A percentile compares a stretch with the other conserved stretches of the same genome.
Evolutionary conservation across 345 rosid species (phyloP).

Genomic region (Hibiscus tridactylites): DNA sequence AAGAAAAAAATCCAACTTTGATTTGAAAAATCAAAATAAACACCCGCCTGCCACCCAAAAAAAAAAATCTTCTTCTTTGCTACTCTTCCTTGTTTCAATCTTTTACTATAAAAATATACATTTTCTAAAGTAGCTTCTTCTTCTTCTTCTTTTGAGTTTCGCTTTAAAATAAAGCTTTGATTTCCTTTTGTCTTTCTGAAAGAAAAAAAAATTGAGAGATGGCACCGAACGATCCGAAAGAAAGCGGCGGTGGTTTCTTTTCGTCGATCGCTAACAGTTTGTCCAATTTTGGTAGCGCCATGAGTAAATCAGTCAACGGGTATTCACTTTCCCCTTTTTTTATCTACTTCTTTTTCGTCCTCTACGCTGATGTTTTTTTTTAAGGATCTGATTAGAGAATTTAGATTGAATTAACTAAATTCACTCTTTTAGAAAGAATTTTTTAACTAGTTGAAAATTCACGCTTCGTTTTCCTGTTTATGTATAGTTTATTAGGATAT

Average conservation of each 20-base stretch:
- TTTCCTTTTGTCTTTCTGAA: neutral
- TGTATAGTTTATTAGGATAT: conserved; percentile 55
- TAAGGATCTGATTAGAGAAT: neutral
- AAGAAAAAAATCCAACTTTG: too few relatives aligned
- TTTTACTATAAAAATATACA: too few relatives aligned
- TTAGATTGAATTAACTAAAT: neutral
- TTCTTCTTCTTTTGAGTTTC: neutral
- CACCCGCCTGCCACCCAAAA: too few relatives aligned
- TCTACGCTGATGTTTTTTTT: neutral
- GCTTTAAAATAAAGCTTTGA: neutral
- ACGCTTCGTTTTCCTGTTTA: neutral
- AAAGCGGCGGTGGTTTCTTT: conserved; percentile 69
- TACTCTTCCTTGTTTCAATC: too few relatives aligned
- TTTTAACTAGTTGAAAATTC: conserved; percentile 2
- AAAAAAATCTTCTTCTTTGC: too few relatives aligned
- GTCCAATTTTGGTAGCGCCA: conserved; percentile 59
- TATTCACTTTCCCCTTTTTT: conserved; percentile 2
- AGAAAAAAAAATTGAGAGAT: conserved; percentile 17
- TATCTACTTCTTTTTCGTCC: neutral
- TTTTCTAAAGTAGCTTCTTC: neutral
- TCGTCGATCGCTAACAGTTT: conserved; percentile 66
- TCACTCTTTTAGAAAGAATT: neutral
- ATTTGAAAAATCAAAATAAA: too few relatives aligned
- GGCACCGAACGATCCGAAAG: conserved; percentile 74
- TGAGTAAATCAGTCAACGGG: conserved; percentile 96